Evolutionary conservation across 805 yeast species (phyloP), one percentile per base, ranked within the genome.

Genomic region (Sugiyamaella americana): DNA sequence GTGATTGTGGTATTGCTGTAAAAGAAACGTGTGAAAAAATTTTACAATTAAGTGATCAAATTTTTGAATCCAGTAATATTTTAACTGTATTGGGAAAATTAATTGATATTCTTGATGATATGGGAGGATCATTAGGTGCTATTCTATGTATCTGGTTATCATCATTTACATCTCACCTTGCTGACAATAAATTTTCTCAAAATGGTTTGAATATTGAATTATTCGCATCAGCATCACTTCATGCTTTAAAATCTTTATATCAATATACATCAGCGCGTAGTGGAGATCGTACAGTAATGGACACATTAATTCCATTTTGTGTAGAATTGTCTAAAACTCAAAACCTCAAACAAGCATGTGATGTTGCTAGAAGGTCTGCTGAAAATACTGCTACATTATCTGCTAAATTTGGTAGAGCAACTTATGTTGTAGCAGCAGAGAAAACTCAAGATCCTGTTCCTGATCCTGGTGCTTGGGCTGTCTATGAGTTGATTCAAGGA

Each of bases 121-220:
- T 91, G 97, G 98, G 97, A 44, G 98, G 98, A 43, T 89, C 97
- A 0, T 84, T 95, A 0, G 98, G 98, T 45, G 97, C 96, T 1
- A 66, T 89, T 36, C 91, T 88, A 64, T 84, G 95, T 2, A 89
- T 89, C 47, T 86, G 73, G 66, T 70, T 91, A 51, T 79, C 94
- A 32, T 87, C 95, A 1, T 43, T 43, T 21, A 35, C 46, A 5
- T 21, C 41, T 4, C 11, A 5, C 21, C 17, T 22, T 13, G 5
- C n/a, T n/a, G 11, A 19, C 4, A 13, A 30, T 43, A 20, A 43
- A 19, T 5, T n/a, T n/a, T 19, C 20, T 13, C 13, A 23, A 6
- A 5, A 22, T 19, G 32, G 32, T 26, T 16, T 40, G 36, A 37
- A 40, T 21, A n/a, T 40, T 22, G 10, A 21, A n/a, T 23, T 40